Evolutionary conservation across 2,329 filamentous ascomycete genomes (phyloP).

Genomic region (Escovopsis sp.): DNA sequence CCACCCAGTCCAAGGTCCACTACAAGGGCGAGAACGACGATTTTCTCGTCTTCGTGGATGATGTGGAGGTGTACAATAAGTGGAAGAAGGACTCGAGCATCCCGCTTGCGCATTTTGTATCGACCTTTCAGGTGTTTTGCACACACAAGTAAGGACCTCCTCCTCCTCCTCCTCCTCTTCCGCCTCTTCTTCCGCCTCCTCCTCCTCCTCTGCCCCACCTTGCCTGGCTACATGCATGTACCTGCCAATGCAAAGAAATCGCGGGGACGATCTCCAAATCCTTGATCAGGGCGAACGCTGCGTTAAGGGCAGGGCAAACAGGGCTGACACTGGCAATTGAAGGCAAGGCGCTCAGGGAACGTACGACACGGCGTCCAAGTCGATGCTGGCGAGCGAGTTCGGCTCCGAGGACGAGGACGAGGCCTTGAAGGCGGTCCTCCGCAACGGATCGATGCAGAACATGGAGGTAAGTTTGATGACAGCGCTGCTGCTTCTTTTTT

Average conservation of each 20-base stretch:
- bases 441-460: slow-evolving; percentile 57
- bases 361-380: slow-evolving; percentile 61
- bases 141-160: slow-evolving; percentile 63
- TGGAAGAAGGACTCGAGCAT: slow-evolving; percentile 72
- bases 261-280: too few relatives aligned
- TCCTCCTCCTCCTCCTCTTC: not conserved
- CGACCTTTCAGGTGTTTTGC: slow-evolving; percentile 75
- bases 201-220: too few relatives aligned
- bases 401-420: slow-evolving; percentile 68
- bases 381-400: slow-evolving; percentile 70
- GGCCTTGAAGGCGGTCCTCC: slow-evolving; percentile 66
- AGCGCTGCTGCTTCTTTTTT: not conserved
- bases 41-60: slow-evolving; percentile 46
- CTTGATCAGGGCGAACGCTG: slow-evolving; percentile 5
- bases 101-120: slow-evolving; percentile 73
- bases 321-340: too few relatives aligned
- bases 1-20: slow-evolving; percentile 62
- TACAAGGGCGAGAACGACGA: slow-evolving; percentile 57
- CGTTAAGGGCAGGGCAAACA: not conserved
- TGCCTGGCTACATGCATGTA: too few relatives aligned
- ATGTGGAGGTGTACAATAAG: slow-evolving; percentile 51
- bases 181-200: too few relatives aligned
- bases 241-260: too few relatives aligned
- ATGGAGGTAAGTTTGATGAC: slow-evolving; percentile 27
- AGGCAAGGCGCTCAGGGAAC: slow-evolving; percentile 80